phyloP scores from a whole-genome alignment of 2,329 filamentous ascomycete species.

The Arachnopeziza araneosa region DNA sequence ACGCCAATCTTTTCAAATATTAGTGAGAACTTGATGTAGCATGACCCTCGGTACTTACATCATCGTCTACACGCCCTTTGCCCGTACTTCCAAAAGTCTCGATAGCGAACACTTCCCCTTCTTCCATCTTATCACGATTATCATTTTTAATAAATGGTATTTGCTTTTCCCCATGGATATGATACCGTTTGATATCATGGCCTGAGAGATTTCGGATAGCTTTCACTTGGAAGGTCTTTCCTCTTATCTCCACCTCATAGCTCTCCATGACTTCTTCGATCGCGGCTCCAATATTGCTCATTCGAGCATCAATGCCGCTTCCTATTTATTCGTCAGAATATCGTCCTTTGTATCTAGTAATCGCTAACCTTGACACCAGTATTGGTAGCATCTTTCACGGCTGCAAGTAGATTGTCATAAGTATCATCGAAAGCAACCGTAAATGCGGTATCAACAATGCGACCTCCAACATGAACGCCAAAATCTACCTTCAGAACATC shows the following conservation, averaged over 20 bases:
- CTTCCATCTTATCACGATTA: conserved; percentile 49
- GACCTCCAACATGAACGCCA: conserved; percentile 73
- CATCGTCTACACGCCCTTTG: conserved; percentile 42
- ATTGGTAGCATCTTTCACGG: conserved; percentile 72
- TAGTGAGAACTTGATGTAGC: conserved; percentile 8
- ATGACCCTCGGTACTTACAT: conserved; percentile 30
- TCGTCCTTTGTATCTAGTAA: not conserved
- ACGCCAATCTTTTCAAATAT: conserved; percentile 37
- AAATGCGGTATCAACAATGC: conserved; percentile 77
- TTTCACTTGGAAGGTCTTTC: conserved; percentile 46
- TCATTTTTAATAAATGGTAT: conserved; percentile 49
- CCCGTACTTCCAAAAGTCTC: conserved; percentile 54
- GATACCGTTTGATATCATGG: conserved; percentile 48
- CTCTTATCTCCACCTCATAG: conserved; percentile 49
- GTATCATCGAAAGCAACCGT: conserved; percentile 70
- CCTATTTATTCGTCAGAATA: conserved; percentile 17
- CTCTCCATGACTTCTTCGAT: conserved; percentile 58
- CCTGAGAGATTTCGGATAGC: conserved; percentile 46
- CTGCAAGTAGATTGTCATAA: conserved; percentile 68
- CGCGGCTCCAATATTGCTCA: conserved; percentile 46
- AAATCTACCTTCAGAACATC: conserved; percentile 84
- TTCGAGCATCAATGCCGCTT: conserved; percentile 49
- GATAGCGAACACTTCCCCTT: conserved; percentile 53
- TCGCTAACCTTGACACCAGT: conserved; percentile 32
- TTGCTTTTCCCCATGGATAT: conserved; percentile 51